Evolutionary conservation across 2,329 filamentous ascomycete genomes (phyloP).

Genomic region (Aspergillus niger): DNA sequence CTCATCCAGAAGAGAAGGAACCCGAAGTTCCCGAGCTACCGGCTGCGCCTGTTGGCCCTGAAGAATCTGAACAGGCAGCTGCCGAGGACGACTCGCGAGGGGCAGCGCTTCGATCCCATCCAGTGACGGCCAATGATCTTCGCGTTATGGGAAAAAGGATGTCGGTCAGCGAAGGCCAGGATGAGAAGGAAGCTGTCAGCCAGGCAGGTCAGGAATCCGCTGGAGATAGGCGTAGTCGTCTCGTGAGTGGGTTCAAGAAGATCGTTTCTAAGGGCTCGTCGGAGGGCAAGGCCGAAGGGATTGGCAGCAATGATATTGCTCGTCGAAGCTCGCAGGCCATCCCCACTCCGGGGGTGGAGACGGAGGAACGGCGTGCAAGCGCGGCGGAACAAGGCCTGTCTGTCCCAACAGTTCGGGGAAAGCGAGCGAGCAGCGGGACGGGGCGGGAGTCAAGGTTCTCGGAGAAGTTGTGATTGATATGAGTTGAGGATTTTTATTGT

Average conservation of each 20-base stretch:
- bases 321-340: constrained; percentile 9
- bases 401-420: constrained; percentile 31
- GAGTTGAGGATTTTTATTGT: neutral
- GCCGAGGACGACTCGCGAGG: constrained; percentile 19
- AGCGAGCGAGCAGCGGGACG: constrained; percentile 27
- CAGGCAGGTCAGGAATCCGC: constrained; percentile 6
- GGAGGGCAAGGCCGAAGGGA: constrained; percentile 24
- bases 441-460: constrained; percentile 41
- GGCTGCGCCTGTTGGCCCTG: neutral
- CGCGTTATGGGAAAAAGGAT: constrained; percentile 18
- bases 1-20: neutral
- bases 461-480: constrained; percentile 36
- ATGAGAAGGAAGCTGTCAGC: constrained; percentile 22
- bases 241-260: constrained; percentile 32
- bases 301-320: constrained; percentile 7
- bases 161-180: constrained; percentile 19
- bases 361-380: constrained; percentile 31
- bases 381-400: constrained; percentile 34
- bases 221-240: constrained; percentile 18
- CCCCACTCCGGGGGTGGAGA: constrained; percentile 20
- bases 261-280: constrained; percentile 26
- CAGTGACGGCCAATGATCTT: constrained; percentile 30
- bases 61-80: neutral
- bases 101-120: constrained; percentile 36
- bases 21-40: constrained; percentile 6